A percentile compares a stretch with the other conserved stretches of the same genome.
Conservation (phyloP, 2,329 filamentous ascomycete genomes). For the Rutstroemia sp. region DNA sequence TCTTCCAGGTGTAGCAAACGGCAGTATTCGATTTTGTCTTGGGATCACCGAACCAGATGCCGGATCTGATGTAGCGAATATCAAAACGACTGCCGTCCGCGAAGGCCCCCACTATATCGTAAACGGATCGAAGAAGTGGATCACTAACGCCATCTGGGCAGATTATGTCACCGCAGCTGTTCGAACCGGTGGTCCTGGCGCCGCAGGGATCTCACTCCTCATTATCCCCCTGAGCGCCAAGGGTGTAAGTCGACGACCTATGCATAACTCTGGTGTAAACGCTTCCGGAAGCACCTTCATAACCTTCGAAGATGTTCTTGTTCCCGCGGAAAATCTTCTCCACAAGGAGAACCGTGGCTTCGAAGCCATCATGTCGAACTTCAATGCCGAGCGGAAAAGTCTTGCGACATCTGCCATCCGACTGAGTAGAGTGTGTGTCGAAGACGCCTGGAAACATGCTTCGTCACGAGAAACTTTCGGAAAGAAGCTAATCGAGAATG, state of each 20-base stretch:
- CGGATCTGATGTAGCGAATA: conserved; percentile 57
- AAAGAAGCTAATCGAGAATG: conserved; percentile 47
- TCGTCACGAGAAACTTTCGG: conserved; percentile 50
- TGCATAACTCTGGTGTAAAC: conserved; percentile 59
- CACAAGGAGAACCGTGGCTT: conserved; percentile 49
- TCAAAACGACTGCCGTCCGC: conserved; percentile 50
- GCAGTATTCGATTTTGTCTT: conserved; percentile 54
- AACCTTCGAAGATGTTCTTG: conserved; percentile 46
- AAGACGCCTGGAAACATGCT: conserved; percentile 45
- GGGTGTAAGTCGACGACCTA: conserved; percentile 46
- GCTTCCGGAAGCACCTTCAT: conserved; percentile 51
- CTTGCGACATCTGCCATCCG: conserved; percentile 50
- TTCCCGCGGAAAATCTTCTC: conserved; percentile 45
- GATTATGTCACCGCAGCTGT: conserved; percentile 57
- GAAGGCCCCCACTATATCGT: conserved; percentile 49
- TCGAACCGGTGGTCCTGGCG: conserved; percentile 47
- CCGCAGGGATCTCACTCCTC: conserved; percentile 47
- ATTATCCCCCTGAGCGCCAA: conserved; percentile 44
- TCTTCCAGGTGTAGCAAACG: conserved; percentile 50
- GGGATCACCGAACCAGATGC: conserved; percentile 58
- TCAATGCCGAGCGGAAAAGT: conserved; percentile 52
- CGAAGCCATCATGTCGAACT: conserved; percentile 51
- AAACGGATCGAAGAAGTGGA: conserved; percentile 64
- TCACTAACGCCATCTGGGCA: conserved; percentile 54
- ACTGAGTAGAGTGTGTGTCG: conserved; percentile 48